Percentiles rank a stretch among this genome's conserved stretches.
Conservation (phyloP, 2,329 filamentous ascomycete species). For the Ambrosiella xylebori region DNA sequence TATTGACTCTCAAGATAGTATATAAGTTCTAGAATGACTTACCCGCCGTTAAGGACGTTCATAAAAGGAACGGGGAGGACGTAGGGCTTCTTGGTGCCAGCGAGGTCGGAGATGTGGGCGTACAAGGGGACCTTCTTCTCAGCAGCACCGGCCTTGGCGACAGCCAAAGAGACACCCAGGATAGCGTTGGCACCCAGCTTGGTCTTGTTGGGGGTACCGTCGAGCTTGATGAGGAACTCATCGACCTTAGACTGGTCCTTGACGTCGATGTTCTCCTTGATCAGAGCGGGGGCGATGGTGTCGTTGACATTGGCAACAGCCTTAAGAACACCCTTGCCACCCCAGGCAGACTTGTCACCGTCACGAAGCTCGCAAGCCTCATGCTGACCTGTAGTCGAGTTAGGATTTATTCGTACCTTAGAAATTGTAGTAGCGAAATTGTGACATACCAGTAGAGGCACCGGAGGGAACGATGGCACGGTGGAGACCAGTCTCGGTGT, state of each 20-base stretch:
- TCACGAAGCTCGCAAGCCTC: constrained; percentile 85
- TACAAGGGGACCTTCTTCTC: constrained; percentile 79
- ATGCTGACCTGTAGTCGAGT: constrained; percentile 48
- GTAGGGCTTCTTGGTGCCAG: constrained; percentile 81
- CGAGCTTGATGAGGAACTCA: constrained; percentile 69
- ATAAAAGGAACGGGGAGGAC: constrained; percentile 83
- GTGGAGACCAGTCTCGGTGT: constrained; percentile 85
- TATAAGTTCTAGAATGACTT: constrained; percentile 16
- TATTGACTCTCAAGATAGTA: neutral
- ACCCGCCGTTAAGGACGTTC: constrained; percentile 75
- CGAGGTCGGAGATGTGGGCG: constrained; percentile 72
- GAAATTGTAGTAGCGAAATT: neutral
- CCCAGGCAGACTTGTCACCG: constrained; percentile 74
- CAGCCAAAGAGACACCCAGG: constrained; percentile 65
- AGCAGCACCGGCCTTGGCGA: constrained; percentile 77
- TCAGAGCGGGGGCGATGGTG: constrained; percentile 61
- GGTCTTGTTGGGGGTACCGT: constrained; percentile 73
- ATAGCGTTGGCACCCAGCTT: constrained; percentile 81
- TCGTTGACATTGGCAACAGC: constrained; percentile 76
- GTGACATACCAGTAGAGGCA: constrained; percentile 63
- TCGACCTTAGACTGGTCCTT: constrained; percentile 77
- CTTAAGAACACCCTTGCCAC: constrained; percentile 73
- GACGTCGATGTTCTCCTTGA: constrained; percentile 68
- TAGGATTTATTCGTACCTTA: constrained; percentile 12
- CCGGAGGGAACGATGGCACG: constrained; percentile 87